These are phyloP conservation scores for Leishmania lainsoni DNA, from an alignment of 208 protist genomes.

Conservation along the genomic window DNA sequence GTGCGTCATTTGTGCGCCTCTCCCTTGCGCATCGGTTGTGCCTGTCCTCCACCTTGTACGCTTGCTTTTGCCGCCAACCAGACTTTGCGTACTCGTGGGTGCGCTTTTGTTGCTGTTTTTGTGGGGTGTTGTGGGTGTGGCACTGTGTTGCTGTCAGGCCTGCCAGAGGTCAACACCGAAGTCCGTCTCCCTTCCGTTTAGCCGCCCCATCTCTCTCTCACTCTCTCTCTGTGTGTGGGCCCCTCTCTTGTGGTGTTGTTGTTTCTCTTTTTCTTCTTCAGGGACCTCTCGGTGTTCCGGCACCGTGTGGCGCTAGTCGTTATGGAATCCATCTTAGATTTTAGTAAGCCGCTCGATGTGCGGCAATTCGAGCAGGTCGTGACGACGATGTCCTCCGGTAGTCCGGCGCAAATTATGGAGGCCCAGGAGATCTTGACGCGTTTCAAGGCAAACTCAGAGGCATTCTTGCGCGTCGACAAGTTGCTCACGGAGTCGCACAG, in stretches of 20 bases:
- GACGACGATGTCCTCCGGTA: conserved; percentile 52
- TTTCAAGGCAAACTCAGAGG: conserved; percentile 92
- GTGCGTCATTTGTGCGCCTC: background rate
- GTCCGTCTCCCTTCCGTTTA: too few species aligned
- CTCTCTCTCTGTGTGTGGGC: background rate
- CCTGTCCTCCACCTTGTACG: background rate
- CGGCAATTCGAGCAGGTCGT: conserved; percentile 72
- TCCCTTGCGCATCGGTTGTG: background rate
- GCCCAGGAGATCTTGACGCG: conserved; percentile 86
- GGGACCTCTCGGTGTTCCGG: background rate
- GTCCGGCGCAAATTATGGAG: conserved; percentile 60
- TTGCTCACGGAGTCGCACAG: conserved; percentile 87
- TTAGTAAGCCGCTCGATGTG: conserved; percentile 74
- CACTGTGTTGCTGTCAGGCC: background rate
- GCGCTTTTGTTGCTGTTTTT: background rate
- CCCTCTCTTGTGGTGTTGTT: background rate
- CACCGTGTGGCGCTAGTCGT: background rate
- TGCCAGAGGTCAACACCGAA: background rate
- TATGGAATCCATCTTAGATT: conserved; percentile 78
- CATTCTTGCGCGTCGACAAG: conserved; percentile 91
- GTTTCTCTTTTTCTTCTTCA: background rate
- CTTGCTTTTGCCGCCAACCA: background rate
- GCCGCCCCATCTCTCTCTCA: background rate
- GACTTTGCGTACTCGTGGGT: background rate
- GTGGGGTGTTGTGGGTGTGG: background rate